Percentiles rank a stretch among this genome's conserved stretches.
Conservation (phyloP, 495 filamentous ascomycete species). For the Thermothielavioides terrestris region DNA sequence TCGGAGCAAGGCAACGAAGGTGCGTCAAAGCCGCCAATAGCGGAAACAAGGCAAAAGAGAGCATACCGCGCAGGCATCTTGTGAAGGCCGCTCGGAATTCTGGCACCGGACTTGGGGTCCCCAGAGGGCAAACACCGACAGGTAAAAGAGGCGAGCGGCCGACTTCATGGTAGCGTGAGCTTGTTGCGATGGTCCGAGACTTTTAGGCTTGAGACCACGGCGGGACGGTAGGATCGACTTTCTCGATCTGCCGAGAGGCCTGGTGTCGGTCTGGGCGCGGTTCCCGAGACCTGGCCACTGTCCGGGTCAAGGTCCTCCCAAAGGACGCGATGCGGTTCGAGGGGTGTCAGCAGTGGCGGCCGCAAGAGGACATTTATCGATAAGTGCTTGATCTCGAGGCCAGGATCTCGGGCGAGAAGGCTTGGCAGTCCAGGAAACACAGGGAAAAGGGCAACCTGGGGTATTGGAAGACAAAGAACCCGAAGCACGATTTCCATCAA, state of each 20-base stretch:
- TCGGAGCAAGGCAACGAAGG: constrained; percentile 9
- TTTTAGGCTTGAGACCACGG: too few relatives aligned
- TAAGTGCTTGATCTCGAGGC: constrained; percentile 1
- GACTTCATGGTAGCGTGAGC: constrained; percentile 48
- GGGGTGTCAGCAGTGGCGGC: neutral
- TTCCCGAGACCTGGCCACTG: constrained; percentile 14
- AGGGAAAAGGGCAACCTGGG: neutral
- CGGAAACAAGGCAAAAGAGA: constrained; percentile 15
- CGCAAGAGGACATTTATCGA: constrained; percentile 9
- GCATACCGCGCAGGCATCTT: constrained; percentile 44
- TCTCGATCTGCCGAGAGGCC: neutral
- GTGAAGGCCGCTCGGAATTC: constrained; percentile 13
- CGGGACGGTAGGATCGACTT: neutral
- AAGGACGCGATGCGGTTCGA: constrained; percentile 2
- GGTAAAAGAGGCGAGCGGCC: constrained; percentile 60
- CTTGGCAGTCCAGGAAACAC: constrained; percentile 14
- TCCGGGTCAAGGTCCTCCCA: constrained; percentile 1
- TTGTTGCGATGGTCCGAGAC: too few relatives aligned
- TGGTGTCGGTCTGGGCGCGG: neutral
- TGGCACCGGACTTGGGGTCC: constrained; percentile 41
- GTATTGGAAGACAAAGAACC: neutral
- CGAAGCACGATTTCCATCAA: neutral
- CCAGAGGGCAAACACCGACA: constrained; percentile 68
- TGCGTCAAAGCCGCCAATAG: constrained; percentile 12
- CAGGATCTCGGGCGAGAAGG: neutral